Percentiles rank a stretch among this genome's conserved stretches.
Evolutionary conservation across 2,329 filamentous ascomycete species (phyloP).

Genomic region (Corinectria fuckeliana): DNA sequence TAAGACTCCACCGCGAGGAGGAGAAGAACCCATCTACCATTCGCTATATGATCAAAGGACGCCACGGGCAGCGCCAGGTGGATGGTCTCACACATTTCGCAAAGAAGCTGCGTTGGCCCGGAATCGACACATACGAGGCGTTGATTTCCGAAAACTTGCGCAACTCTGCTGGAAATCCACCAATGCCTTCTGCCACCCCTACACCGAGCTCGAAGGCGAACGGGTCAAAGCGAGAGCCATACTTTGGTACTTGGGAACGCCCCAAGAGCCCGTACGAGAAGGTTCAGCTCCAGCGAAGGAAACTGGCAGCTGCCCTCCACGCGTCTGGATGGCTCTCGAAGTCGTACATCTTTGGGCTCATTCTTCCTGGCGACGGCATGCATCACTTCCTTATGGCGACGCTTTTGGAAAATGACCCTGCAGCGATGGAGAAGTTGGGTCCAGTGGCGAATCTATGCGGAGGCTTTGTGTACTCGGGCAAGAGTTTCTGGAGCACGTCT

Average conservation of each 20-base stretch:
- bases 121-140: conserved; percentile 58
- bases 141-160: conserved; percentile 57
- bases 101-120: conserved; percentile 67
- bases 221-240: conserved; percentile 50
- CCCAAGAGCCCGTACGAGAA: conserved; percentile 41
- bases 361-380: conserved; percentile 68
- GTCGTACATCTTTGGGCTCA: conserved; percentile 69
- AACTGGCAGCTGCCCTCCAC: conserved; percentile 63
- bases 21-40: conserved; percentile 42
- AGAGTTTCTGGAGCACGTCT: conserved; percentile 73
- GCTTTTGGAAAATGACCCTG: conserved; percentile 68
- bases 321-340: conserved; percentile 71
- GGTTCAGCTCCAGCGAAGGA: conserved; percentile 54
- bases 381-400: conserved; percentile 71
- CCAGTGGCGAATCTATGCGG: conserved; percentile 67
- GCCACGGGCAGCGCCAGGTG: conserved; percentile 64
- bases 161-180: conserved; percentile 43
- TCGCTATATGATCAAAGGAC: conserved; percentile 60
- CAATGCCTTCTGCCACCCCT: conserved; percentile 44
- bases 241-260: conserved; percentile 53
- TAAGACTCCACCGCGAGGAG: conserved; percentile 49
- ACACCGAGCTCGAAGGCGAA: conserved; percentile 42
- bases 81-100: conserved; percentile 70
- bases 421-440: conserved; percentile 64
- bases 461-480: conserved; percentile 67